Conservation (phyloP, 768 basidiomycete species). For the Podaxis carcinomalis region DNA sequence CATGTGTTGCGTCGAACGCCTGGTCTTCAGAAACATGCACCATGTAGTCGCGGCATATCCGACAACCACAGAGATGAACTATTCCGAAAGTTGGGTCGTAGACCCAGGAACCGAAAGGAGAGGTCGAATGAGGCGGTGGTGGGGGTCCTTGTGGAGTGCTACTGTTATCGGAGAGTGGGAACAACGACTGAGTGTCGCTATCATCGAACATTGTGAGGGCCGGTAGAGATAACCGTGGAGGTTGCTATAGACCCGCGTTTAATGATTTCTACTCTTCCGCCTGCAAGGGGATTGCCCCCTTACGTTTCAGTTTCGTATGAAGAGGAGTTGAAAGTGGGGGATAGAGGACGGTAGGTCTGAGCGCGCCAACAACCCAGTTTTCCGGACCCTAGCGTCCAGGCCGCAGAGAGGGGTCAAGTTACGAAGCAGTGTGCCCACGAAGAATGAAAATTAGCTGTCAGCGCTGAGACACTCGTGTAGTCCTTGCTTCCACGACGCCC, state of each 20-base stretch:
- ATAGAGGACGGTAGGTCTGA: neutral
- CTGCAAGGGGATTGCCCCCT: neutral
- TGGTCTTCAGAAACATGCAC: constrained; percentile 11
- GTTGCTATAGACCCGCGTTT: neutral
- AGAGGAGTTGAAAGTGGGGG: neutral
- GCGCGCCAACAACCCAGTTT: neutral
- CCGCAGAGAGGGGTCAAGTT: neutral
- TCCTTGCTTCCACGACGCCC: neutral
- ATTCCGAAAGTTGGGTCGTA: constrained; percentile 16
- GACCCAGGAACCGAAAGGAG: constrained; percentile 2
- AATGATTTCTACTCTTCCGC: neutral
- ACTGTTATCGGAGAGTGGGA: neutral
- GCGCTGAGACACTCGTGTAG: neutral
- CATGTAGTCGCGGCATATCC: constrained; percentile 14
- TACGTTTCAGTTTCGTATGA: neutral
- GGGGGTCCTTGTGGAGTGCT: neutral
- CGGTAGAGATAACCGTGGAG: neutral
- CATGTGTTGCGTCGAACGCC: constrained; percentile 8
- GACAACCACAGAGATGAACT: constrained; percentile 14
- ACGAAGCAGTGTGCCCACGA: neutral
- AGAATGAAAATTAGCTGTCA: neutral
- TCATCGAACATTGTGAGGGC: neutral
- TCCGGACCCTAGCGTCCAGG: neutral
- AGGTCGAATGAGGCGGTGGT: neutral
- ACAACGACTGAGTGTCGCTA: neutral